Evolutionary conservation across 176 grass and related monocot genomes (phyloP), one percentile per base, ranked within the genome.

Genomic region (Raddia guianensis): DNA sequence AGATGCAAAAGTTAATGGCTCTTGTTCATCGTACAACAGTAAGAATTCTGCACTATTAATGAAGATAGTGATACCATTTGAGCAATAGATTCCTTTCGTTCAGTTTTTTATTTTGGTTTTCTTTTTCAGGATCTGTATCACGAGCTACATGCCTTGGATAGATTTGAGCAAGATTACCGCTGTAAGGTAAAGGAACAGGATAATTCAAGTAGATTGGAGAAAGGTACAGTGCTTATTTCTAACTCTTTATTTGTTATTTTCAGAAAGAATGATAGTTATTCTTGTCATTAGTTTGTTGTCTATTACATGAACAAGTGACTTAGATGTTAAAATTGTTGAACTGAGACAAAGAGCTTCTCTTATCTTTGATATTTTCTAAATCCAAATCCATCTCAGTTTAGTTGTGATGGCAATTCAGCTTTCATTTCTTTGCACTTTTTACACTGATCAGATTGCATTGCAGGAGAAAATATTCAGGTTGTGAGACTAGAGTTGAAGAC

Each of bases 11-110:
- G 68, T 68, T 99, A 72, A 94, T 93, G 79, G 48, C 66, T 49
- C 86, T 95, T 89, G 96, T 98, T 79, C 89, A 76, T 59, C 53
- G 77, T 82, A 99, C 96, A 83, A 84, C 90, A 67, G 96, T 95
- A 75, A 87, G 86, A 72, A 80, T 59, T 87, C 33, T 74, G 12
- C 64, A 70, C 27, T 79, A 74, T 8, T 72, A 10, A 10, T 82
- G 8, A 77, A 59, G 16, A 40, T 77, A 27, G 52, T 27, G 27
- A 40, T 77, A 27, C 60, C 8, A 64, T 66, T 72, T 82, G 19
- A 66, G 51, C 5, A 49, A 53, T 15, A 8, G 54, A 43, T 73
- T 35, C 8, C 37, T 44, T 0, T 48, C 35, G 53, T 82, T 44
- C 51, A 8, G 12, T 45, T 81, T 55, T 52, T 67, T 32, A 56